Conservation (phyloP, 2,329 filamentous ascomycete species). For the Arthroderma sp. region DNA sequence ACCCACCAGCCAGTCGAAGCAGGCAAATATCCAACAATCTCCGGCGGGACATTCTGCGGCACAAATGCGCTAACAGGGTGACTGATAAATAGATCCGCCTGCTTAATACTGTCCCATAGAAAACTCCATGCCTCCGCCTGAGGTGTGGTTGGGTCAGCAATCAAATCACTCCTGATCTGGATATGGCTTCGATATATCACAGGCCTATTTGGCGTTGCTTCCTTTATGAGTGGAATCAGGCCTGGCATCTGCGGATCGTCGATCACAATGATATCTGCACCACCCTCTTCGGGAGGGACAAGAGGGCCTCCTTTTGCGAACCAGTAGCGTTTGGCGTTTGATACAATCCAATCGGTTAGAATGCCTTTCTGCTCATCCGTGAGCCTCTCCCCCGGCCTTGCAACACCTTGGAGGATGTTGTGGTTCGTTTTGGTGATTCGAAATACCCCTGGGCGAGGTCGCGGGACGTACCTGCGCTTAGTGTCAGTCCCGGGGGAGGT, state of each 20-base stretch:
- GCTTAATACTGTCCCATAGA: conserved; percentile 58
- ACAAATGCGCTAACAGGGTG: conserved; percentile 69
- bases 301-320: conserved; percentile 54
- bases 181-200: conserved; percentile 75
- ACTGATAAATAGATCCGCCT: conserved; percentile 66
- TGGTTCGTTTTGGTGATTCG: conserved; percentile 77
- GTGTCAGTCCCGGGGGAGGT: no score
- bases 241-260: conserved; percentile 79
- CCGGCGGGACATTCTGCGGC: conserved; percentile 50
- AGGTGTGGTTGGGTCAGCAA: conserved; percentile 48
- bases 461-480: conserved; percentile 52
- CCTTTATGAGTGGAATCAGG: conserved; percentile 62
- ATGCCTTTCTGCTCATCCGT: conserved; percentile 46
- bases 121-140: conserved; percentile 64
- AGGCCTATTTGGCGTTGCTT: conserved; percentile 55
- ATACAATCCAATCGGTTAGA: conserved; percentile 58
- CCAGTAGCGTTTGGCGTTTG: conserved; percentile 67
- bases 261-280: conserved; percentile 63
- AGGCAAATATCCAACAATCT: conserved; percentile 61
- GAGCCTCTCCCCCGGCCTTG: conserved; percentile 51
- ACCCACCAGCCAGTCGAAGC: conserved; percentile 65
- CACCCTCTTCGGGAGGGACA: conserved; percentile 50
- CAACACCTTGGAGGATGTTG: conserved; percentile 76
- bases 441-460: conserved; percentile 66
- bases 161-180: conserved; percentile 63